Conservation (phyloP, 805 yeast species). For the Nakazawaea anatomiae region DNA sequence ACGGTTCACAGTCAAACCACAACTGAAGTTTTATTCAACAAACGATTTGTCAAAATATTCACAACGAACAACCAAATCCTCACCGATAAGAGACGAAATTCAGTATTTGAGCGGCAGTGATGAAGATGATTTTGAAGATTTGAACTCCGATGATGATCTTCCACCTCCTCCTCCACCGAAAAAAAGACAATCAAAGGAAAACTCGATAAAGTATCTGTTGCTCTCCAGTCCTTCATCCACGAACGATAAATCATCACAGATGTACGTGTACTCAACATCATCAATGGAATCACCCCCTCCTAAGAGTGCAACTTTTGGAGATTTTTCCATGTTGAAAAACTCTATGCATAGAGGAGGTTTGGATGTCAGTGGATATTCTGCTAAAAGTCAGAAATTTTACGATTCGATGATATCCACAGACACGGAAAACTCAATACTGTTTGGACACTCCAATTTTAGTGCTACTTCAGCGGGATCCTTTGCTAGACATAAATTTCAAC, state of each 20-base stretch:
- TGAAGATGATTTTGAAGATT: conserved; percentile 1
- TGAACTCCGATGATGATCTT: conserved; percentile 12
- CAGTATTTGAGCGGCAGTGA: not conserved
- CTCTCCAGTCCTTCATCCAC: conserved; percentile 2
- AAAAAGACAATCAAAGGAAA: conserved; percentile 14
- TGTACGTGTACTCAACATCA: conserved; percentile 11
- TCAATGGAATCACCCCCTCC: conserved; percentile 2
- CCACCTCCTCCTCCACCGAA: conserved; percentile 37
- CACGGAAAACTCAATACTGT: conserved; percentile 34
- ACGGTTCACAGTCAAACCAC: not conserved
- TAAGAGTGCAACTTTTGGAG: not conserved
- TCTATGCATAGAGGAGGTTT: conserved; percentile 9
- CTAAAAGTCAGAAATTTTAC: conserved; percentile 9
- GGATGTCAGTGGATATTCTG: conserved; percentile 3
- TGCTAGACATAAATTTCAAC: conserved; percentile 62
- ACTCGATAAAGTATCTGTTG: conserved; percentile 1
- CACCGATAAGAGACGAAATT: conserved; percentile 5
- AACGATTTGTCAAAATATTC: conserved; percentile 1
- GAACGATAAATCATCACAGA: not conserved
- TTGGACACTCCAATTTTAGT: conserved; percentile 65
- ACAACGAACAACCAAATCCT: not conserved
- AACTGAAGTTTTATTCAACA: conserved; percentile 1
- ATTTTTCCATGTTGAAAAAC: conserved; percentile 7
- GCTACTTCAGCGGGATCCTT: conserved; percentile 89
- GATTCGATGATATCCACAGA: conserved; percentile 27